Evolutionary conservation across 768 basidiomycete species (phyloP).

Genomic region (Auricularia heimuer): DNA sequence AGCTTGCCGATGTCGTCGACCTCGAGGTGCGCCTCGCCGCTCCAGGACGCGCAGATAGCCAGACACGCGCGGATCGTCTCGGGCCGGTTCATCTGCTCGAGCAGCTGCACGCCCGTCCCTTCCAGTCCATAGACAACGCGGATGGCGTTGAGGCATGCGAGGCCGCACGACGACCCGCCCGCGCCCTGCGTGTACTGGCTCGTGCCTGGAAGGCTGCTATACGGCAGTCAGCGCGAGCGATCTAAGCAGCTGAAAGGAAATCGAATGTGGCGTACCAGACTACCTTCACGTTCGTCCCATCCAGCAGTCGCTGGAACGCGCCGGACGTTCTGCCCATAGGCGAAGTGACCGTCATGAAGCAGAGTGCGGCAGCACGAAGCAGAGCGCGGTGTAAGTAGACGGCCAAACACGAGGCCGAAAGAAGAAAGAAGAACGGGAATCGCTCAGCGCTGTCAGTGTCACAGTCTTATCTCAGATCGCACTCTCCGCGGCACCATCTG

Average conservation of each 20-base stretch:
- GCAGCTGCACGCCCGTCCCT: constrained; percentile 24
- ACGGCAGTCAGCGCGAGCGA: not conserved
- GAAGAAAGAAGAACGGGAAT: too few relatives aligned
- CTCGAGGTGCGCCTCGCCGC: constrained; percentile 41
- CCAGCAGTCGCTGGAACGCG: not conserved
- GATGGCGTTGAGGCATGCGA: constrained; percentile 58
- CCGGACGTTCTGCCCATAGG: too few relatives aligned
- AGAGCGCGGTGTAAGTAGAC: too few relatives aligned
- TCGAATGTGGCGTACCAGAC: not conserved
- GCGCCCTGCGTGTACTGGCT: constrained; percentile 43
- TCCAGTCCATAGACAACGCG: constrained; percentile 32
- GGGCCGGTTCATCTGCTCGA: constrained; percentile 25
- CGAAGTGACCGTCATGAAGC: too few relatives aligned
- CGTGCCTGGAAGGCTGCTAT: constrained; percentile 30
- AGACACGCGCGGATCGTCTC: constrained; percentile 32
- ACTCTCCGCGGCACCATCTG: too few relatives aligned
- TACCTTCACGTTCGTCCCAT: not conserved
- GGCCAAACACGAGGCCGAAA: too few relatives aligned
- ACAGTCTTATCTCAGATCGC: too few relatives aligned
- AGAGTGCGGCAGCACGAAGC: too few relatives aligned
- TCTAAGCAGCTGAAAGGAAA: not conserved
- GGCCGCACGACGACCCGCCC: constrained; percentile 48
- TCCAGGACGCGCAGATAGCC: constrained; percentile 49
- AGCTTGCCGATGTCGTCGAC: constrained; percentile 41
- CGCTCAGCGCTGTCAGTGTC: too few relatives aligned